Evolutionary conservation across 768 basidiomycete genomes (phyloP), one percentile per base, ranked within the genome.

Genomic region (Lactarius psammicola): DNA sequence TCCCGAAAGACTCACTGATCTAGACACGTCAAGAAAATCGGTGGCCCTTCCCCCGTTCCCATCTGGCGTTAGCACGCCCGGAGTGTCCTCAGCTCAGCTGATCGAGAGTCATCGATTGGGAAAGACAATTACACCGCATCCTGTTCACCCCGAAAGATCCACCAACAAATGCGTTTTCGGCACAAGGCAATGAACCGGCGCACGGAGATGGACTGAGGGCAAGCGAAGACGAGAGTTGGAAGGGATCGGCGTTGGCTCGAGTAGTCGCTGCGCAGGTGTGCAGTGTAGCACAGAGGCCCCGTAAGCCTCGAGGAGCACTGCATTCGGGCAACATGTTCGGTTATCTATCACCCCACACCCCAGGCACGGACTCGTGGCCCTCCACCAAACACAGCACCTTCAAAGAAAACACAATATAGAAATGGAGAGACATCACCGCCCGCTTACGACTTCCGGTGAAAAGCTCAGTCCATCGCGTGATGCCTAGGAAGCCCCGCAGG

Each of bases 251-350:
- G 26, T 51, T 51, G 23, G 56, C 5, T 23, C 56, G 33, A n/a
- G 38, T 26, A 54, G 30, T 31, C 46, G 30, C 26, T 38, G 51
- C 5, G 61, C 57, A 17, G 17, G 28, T 63, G 62, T 55, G 28
- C 4, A 56, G n/a, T 5, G 51, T 46, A 26, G 20, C 23, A 56
- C n/a, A 23, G 49, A 56, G 60, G 31, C 6, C 11, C 30, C 23
- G 30, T 36, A 15, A 34, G 33, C 20, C 66, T 63, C 57, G 62
- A 63, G 66, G 66, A 38, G 65, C 61, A 66, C 57, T 51, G 66
- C 66, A 63, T 56, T 26, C 49, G 66, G 51, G 42, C 61, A 67
- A 63, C 66, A 57, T 67, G 66, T 59, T 59, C 61, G 57, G 33
- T 6, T 7, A 15, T 56, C 53, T 62, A 60, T 42, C 65, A 38